Evolutionary conservation across 1,139 yeast genomes (phyloP), one percentile per base, ranked within the genome.

Genomic region (Yamadazyma dendronema): DNA sequence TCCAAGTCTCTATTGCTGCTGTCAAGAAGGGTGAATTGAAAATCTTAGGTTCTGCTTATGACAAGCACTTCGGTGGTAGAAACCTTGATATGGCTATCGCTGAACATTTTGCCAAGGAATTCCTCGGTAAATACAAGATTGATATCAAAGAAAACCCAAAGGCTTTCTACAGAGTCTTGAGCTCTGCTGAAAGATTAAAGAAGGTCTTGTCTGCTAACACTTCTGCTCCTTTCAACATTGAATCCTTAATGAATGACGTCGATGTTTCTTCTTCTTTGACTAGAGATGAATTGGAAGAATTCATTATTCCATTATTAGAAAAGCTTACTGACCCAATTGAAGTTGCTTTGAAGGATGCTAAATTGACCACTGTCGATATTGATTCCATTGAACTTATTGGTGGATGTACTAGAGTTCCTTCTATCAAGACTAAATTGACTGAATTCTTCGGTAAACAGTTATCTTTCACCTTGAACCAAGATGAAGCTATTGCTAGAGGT

Each of bases 401-500:
- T 72, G 99, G 99, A 54, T 86, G 95, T 63, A 86, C 97, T 53
- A 89, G 99, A 78, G 95, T 92, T 52, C 99, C 99, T 61, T 72
- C 86, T 42, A 75, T 92, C 63, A 92, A 92, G 79, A 77, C 81
- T 53, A 84, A 79, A 62, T 76, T 92, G 54, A 56, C 84, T 52
- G 86, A 84, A 60, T 74, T 86, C 48, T 88, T 92, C 61, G 89
- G 87, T 61, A 88, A 88, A 76, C 84, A 74, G 54, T 77, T 92
- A 61, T 87, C 97, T 31, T 86, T 87, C 74, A 94, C 97, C 54
- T 81, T 94, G 70, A 92, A 94, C 79, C 97, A 90, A 74, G 99
- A 92, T 62, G 99, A 92, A 77, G 97, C 98, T 47, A 84, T 90
- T 64, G 97, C 98, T 45, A 86, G 94, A 68, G 99, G 99, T 75